Percentiles rank a stretch among this genome's conserved stretches.
These are phyloP conservation scores for Haplosporangium sp. DNA, from an alignment of 371 early-diverging fungal genomes.

Conservation along the genomic window DNA sequence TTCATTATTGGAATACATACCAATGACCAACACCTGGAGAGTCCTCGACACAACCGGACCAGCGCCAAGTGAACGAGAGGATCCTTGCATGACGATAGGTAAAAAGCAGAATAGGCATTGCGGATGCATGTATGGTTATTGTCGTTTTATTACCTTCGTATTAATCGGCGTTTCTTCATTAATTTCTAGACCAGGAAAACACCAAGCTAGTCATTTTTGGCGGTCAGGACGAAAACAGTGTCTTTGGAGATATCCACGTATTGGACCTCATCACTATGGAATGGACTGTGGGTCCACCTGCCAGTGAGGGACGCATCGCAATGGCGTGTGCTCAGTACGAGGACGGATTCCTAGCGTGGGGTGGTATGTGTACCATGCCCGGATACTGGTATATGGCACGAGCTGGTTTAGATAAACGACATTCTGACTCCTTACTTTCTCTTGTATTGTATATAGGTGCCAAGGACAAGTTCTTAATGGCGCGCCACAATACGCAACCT, in stretches of 20 bases:
- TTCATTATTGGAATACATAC: constrained; percentile 24
- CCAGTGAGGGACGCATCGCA: constrained; percentile 11
- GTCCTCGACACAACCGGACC: constrained; percentile 18
- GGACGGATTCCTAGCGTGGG: constrained; percentile 34
- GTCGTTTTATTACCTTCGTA: too few species aligned
- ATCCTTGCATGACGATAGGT: constrained; percentile 38
- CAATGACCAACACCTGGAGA: constrained; percentile 19
- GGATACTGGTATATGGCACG: not conserved
- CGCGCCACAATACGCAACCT: not conserved
- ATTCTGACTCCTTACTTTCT: not conserved
- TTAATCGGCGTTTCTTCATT: not conserved
- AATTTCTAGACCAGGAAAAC: constrained; percentile 14
- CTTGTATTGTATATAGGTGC: constrained; percentile 7
- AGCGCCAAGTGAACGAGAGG: constrained; percentile 19
- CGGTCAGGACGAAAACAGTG: constrained; percentile 8
- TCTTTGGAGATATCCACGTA: constrained; percentile 23
- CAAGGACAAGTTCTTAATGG: constrained; percentile 10
- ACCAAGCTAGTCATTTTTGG: constrained; percentile 22
- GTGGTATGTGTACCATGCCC: constrained; percentile 16
- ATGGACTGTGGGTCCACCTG: constrained; percentile 15
- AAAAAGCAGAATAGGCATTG: not conserved
- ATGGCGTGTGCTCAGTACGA: constrained; percentile 30
- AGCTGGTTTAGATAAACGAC: not conserved
- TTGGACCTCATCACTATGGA: constrained; percentile 21
- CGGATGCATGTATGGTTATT: too few species aligned